These are phyloP conservation scores for Coemansia sp. DNA, from an alignment of 192 early-diverging fungal species.

Conservation along the genomic window DNA sequence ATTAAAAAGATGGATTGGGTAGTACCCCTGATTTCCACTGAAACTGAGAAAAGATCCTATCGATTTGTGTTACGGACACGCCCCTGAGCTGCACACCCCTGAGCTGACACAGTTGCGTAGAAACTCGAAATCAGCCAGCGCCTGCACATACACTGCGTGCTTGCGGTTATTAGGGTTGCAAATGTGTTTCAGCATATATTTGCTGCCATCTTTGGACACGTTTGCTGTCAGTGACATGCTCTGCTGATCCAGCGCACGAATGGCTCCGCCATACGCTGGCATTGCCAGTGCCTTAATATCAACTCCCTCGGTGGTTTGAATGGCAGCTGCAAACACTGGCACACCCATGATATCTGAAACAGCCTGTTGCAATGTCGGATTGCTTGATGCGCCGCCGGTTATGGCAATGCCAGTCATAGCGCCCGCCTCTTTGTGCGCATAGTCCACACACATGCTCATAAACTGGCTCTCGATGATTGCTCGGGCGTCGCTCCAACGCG, in stretches of 20 bases:
- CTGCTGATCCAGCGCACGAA: slow-evolving; percentile 18
- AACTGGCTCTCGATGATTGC: slow-evolving; percentile 75
- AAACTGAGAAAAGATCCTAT: no score
- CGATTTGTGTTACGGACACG: background rate
- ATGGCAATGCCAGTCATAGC: slow-evolving; percentile 55
- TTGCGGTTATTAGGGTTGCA: slow-evolving; percentile 9
- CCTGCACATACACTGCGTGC: slow-evolving; percentile 19
- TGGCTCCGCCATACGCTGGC: slow-evolving; percentile 44
- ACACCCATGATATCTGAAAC: slow-evolving; percentile 74
- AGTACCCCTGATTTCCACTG: no score
- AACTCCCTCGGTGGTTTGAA: background rate
- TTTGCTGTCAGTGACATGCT: background rate
- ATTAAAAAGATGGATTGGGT: background rate
- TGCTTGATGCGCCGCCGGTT: slow-evolving; percentile 73
- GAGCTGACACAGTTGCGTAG: slow-evolving; percentile 23
- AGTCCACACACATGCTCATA: slow-evolving; percentile 66
- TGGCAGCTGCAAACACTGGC: slow-evolving; percentile 54
- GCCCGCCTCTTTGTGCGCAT: slow-evolving; percentile 20
- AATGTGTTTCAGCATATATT: slow-evolving; percentile 17
- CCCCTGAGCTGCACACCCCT: background rate
- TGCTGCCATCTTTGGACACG: background rate
- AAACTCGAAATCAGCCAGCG: slow-evolving; percentile 30
- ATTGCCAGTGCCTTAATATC: slow-evolving; percentile 26
- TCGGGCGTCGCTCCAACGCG: slow-evolving; percentile 50
- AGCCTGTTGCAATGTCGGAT: slow-evolving; percentile 58